Evolutionary conservation across 2,329 filamentous ascomycete genomes (phyloP).

Genomic region (Aureobasidium zeae): DNA sequence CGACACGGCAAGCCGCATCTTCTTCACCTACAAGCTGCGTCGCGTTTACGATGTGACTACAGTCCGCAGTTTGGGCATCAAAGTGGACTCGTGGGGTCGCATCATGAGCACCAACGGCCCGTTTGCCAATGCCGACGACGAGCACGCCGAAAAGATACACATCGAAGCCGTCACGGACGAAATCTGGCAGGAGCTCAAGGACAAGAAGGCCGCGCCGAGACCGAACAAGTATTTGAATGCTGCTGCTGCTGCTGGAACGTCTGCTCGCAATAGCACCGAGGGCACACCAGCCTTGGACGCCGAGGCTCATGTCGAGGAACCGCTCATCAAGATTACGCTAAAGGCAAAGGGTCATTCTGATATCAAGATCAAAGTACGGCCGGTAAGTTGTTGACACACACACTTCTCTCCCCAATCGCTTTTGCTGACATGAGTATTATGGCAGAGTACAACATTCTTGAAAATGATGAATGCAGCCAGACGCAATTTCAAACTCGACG

Average conservation of each 20-base stretch:
- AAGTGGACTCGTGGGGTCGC: slow-evolving; percentile 34
- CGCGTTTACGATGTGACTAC: slow-evolving; percentile 69
- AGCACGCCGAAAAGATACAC: slow-evolving; percentile 51
- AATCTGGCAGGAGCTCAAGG: slow-evolving; percentile 44
- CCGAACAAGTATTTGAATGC: slow-evolving; percentile 4
- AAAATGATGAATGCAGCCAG: slow-evolving; percentile 56
- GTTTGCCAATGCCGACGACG: slow-evolving; percentile 42
- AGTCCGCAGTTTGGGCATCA: slow-evolving; percentile 57
- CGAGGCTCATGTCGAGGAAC: slow-evolving; percentile 23
- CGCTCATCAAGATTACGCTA: slow-evolving; percentile 39
- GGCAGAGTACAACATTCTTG: slow-evolving; percentile 48
- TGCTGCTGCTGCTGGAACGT: slow-evolving; percentile 15
- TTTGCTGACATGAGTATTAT: background rate
- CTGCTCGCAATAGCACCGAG: slow-evolving; percentile 13
- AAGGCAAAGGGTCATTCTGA: slow-evolving; percentile 44
- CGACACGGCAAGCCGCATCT: slow-evolving; percentile 46
- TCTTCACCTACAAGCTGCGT: slow-evolving; percentile 70
- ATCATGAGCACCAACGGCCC: slow-evolving; percentile 32
- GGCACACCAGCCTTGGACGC: slow-evolving; percentile 18
- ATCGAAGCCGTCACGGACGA: slow-evolving; percentile 70
- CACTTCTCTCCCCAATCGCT: background rate
- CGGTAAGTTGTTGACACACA: slow-evolving; percentile 30
- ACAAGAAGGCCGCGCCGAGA: slow-evolving; percentile 33
- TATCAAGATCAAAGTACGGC: slow-evolving; percentile 41
- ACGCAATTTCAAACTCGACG: slow-evolving; percentile 42